Percentiles rank a stretch among this genome's conserved stretches.
phyloP scores from a whole-genome alignment of 768 basidiomycete species.

The Suillus subaureus region DNA sequence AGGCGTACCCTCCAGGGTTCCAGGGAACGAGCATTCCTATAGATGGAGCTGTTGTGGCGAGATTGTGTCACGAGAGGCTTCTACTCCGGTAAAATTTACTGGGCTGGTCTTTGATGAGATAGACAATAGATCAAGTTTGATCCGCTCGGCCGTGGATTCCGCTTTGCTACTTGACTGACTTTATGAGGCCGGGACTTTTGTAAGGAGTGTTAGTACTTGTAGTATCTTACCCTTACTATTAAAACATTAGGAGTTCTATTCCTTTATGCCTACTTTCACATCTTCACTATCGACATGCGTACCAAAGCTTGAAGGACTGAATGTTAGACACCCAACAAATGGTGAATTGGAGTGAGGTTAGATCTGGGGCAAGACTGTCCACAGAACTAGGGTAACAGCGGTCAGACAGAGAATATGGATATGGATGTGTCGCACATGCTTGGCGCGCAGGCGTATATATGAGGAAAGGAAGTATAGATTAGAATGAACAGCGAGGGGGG shows the following conservation, averaged over 20 bases:
- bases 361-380: no score
- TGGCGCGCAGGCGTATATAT: no score
- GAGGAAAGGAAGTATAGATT: no score
- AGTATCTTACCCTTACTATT: not conserved
- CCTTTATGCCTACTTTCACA: not conserved
- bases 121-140: not conserved
- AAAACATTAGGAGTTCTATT: not conserved
- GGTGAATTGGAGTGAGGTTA: no score
- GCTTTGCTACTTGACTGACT: not conserved
- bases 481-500: no score
- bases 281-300: not conserved
- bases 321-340: no score
- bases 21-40: slow-evolving; percentile 86
- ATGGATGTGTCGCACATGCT: no score
- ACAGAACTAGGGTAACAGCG: no score
- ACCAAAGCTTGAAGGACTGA: no score
- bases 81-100: not conserved
- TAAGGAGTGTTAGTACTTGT: not conserved
- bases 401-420: no score
- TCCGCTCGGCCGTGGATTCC: not conserved
- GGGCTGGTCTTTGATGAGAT: not conserved
- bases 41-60: slow-evolving; percentile 68
- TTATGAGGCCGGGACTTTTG: not conserved
- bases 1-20: slow-evolving; percentile 85
- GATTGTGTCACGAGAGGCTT: slow-evolving; percentile 58